Percentiles rank a stretch among this genome's conserved stretches.
Evolutionary conservation across 495 filamentous ascomycete genomes (phyloP).

Genomic region (Sabuloglossum arenarium): DNA sequence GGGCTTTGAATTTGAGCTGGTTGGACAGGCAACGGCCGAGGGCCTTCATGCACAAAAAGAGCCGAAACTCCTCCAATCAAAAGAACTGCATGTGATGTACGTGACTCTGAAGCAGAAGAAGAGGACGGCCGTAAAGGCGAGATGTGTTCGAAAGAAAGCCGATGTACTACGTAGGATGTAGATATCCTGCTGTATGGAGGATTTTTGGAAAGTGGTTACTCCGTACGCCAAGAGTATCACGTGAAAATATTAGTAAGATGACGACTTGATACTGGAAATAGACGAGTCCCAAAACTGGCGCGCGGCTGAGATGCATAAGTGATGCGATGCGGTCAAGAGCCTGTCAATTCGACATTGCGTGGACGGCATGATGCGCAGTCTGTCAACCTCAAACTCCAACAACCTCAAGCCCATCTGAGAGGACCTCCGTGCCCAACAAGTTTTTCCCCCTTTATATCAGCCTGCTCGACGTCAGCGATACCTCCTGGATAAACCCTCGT

Average conservation of each 20-base stretch:
- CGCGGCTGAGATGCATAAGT: background rate
- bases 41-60: background rate
- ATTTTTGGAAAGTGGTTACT: too few species aligned
- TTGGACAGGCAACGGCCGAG: conserved; percentile 1
- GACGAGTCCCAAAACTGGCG: background rate
- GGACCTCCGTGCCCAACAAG: background rate
- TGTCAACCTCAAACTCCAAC: background rate
- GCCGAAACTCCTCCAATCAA: background rate
- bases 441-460: too few species aligned
- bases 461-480: too few species aligned
- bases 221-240: too few species aligned
- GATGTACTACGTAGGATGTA: too few species aligned
- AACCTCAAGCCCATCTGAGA: background rate
- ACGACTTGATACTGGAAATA: background rate
- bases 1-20: background rate
- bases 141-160: too few species aligned
- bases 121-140: too few species aligned
- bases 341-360: background rate
- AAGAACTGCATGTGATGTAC: background rate
- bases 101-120: too few species aligned
- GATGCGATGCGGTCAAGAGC: background rate
- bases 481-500: too few species aligned
- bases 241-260: too few species aligned
- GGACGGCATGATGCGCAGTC: background rate
- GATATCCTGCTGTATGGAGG: too few species aligned